phyloP scores from a whole-genome alignment of 2,329 filamentous ascomycete genomes.

The Pseudopyricularia javanii region DNA sequence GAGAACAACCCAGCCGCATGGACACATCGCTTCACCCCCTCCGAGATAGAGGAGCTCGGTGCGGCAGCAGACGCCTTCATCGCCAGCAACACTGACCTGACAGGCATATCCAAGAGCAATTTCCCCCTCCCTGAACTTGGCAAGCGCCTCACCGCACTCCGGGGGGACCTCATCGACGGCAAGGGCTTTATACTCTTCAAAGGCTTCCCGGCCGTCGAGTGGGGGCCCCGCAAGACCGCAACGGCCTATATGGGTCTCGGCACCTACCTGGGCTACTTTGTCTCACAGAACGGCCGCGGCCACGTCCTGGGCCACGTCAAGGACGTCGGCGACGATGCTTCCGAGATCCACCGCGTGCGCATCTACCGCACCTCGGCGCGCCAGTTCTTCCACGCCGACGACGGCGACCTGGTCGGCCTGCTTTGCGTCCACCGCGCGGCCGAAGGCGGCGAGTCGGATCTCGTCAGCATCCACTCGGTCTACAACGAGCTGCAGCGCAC shows the following conservation, averaged over 20 bases:
- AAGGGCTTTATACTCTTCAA: slow-evolving; percentile 90
- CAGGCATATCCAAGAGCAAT: slow-evolving; percentile 44
- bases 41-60: slow-evolving; percentile 57
- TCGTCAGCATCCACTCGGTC: slow-evolving; percentile 66
- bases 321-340: slow-evolving; percentile 71
- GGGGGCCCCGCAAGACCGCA: slow-evolving; percentile 69
- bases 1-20: slow-evolving; percentile 51
- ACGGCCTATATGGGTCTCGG: slow-evolving; percentile 86
- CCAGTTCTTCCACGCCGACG: slow-evolving; percentile 79
- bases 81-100: slow-evolving; percentile 50
- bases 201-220: slow-evolving; percentile 62
- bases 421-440: slow-evolving; percentile 68
- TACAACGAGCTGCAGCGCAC: slow-evolving; percentile 70
- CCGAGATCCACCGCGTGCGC: slow-evolving; percentile 72
- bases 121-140: slow-evolving; percentile 30
- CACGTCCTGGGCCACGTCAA: slow-evolving; percentile 86
- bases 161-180: slow-evolving; percentile 50
- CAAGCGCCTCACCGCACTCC: slow-evolving; percentile 20
- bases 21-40: slow-evolving; percentile 56
- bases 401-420: slow-evolving; percentile 71
- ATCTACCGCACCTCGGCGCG: slow-evolving; percentile 82
- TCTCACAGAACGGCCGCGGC: slow-evolving; percentile 73
- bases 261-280: slow-evolving; percentile 76
- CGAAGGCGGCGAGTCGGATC: slow-evolving; percentile 74
- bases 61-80: slow-evolving; percentile 58